Conservation (phyloP, 257 asterid species). For the Solanum lignicaule region DNA sequence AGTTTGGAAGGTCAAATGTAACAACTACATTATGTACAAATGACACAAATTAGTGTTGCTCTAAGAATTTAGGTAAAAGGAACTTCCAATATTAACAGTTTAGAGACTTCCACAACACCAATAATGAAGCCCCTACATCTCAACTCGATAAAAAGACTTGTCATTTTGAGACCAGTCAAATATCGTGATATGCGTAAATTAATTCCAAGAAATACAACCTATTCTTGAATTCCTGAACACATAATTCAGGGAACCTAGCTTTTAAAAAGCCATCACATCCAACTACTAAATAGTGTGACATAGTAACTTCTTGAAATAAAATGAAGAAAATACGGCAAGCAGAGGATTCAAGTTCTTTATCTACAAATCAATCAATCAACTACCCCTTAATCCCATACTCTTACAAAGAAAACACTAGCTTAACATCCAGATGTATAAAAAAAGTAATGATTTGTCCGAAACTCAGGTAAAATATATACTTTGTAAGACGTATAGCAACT, state of each 20-base stretch:
- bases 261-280: neutral
- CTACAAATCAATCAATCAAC: neutral
- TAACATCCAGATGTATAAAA: neutral
- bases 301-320: neutral
- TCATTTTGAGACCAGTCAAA: neutral
- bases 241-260: conserved; percentile 4
- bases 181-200: neutral
- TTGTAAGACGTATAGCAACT: neutral
- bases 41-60: neutral
- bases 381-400: neutral
- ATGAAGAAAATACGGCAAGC: neutral
- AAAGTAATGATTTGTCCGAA: neutral
- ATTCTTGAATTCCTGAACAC: neutral
- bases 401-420: neutral
- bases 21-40: neutral
- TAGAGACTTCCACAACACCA: neutral
- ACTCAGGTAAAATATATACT: neutral
- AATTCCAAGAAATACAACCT: neutral
- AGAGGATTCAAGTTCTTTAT: neutral
- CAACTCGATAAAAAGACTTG: neutral
- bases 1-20: neutral
- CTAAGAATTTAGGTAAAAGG: neutral
- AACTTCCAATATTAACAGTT: neutral
- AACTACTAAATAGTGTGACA: conserved; percentile 3
- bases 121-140: neutral